Conservation (phyloP, 2,329 filamentous ascomycete species). For the Diplocarpon rosae region DNA sequence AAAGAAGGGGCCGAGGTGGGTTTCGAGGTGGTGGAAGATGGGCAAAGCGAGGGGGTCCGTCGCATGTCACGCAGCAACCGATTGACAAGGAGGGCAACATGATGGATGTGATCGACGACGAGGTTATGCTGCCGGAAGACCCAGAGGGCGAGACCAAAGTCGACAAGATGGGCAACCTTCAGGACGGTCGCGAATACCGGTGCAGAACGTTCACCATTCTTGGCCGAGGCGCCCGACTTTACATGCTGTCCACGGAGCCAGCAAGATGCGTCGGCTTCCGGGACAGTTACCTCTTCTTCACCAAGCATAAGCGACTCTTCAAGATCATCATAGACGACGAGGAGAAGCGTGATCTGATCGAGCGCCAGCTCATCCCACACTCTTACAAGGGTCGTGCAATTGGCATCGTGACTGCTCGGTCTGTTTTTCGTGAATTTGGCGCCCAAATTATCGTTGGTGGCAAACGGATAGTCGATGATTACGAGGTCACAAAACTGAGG, state of each 20-base stretch:
- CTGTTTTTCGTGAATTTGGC: constrained; percentile 94
- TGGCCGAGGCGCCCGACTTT: constrained; percentile 72
- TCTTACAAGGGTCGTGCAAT: constrained; percentile 98
- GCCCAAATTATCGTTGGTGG: constrained; percentile 90
- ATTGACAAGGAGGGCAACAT: constrained; percentile 91
- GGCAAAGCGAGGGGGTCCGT: constrained; percentile 52
- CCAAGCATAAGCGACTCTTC: constrained; percentile 90
- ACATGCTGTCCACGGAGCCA: constrained; percentile 98
- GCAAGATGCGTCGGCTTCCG: constrained; percentile 94
- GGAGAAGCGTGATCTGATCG: constrained; percentile 95
- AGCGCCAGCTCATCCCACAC: constrained; percentile 89
- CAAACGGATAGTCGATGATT: constrained; percentile 78
- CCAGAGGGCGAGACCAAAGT: constrained; percentile 86
- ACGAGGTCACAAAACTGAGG: constrained; percentile 64
- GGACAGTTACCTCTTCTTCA: constrained; percentile 98
- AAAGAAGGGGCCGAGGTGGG: constrained; percentile 51
- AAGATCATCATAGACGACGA: constrained; percentile 97
- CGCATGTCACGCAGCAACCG: constrained; percentile 70
- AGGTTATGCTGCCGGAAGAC: constrained; percentile 81
- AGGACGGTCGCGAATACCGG: constrained; percentile 80
- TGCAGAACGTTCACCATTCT: constrained; percentile 90
- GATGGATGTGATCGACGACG: constrained; percentile 83
- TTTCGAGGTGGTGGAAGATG: constrained; percentile 51
- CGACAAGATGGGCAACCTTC: constrained; percentile 74
- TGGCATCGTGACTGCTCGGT: constrained; percentile 90